phyloP scores from a whole-genome alignment of 257 asterid species.

The Solanum microdontum region DNA sequence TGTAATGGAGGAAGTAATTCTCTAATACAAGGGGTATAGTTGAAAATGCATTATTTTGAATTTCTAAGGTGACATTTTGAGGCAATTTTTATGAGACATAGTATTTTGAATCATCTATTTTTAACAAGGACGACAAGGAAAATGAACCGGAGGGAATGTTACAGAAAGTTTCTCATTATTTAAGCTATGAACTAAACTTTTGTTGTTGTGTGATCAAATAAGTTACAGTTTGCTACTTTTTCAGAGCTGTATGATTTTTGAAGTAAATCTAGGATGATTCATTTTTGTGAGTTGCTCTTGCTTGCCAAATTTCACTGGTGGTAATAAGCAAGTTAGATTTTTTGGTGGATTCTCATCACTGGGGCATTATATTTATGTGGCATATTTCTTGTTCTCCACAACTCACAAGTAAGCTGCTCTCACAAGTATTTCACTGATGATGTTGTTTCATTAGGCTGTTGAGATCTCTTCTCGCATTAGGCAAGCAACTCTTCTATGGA shows the following conservation, averaged over 20 bases:
- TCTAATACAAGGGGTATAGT: neutral
- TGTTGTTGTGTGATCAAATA: neutral
- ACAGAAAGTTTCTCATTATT: neutral
- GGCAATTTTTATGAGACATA: neutral
- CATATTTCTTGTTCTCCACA: constrained; percentile 15
- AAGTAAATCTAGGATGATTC: neutral
- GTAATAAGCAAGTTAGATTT: neutral
- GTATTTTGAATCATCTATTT: too few species aligned
- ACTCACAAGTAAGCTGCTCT: constrained; percentile 20
- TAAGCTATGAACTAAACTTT: neutral
- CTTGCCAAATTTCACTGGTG: neutral
- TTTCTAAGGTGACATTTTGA: neutral
- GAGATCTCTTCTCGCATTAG: neutral
- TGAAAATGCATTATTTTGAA: neutral
- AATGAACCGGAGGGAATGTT: neutral
- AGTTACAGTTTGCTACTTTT: neutral
- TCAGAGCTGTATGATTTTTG: neutral
- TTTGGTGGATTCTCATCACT: constrained; percentile 27
- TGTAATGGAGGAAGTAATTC: neutral
- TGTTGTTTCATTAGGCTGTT: neutral
- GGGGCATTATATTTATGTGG: constrained; percentile 19
- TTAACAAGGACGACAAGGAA: neutral
- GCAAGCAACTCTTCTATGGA: neutral
- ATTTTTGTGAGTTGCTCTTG: neutral
- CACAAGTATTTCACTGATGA: neutral